Evolutionary conservation across 2,329 filamentous ascomycete genomes (phyloP), one percentile per base, ranked within the genome.

Genomic region (Scedosporium dehoogii): DNA sequence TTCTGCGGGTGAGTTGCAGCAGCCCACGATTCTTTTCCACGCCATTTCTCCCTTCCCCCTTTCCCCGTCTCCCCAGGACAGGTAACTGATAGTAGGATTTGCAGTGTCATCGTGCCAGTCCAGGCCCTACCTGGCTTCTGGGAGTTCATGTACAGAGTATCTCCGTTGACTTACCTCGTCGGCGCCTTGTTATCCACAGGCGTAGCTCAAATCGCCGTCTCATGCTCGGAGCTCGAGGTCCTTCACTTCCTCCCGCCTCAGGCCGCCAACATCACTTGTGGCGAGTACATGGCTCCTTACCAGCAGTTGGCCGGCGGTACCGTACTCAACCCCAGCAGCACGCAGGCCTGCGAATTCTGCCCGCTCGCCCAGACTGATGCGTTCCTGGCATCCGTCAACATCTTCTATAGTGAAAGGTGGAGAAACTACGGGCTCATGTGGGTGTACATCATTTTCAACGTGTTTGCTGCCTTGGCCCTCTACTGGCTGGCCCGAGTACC

Each of bases 131-230:
- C 88, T 0, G 76, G 81, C 2, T 89, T 90, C 76, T 91, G 88
- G 88, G 83, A 81, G 62, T 88, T 87, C 75, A 86, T 88, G 83
- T 89, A 89, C 71, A 79, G 84, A 41, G 74, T 86, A 57, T 87
- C 83, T 0, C 87, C 88, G 0, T 84, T 89, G 67, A 90, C 86
- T 0, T 91, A 91, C 70, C 75, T 90, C 16, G 78, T 89, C 55
- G 76, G 79, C 29, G 85, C 83, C 3, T 80, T 90, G 71, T 75
- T 88, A 58, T 69, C 69, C 0, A 65, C 69, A 0, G 69, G 69
- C 0, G 65, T 73, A 0, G 68, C 67, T 2, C 67, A 69, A 1
- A 64, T 66, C 0, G 3, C 66, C 0, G 70, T 72, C 0, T 48
- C 29, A 2, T 73, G 71, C 5, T 65, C 71, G 0, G 56, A 63